Evolutionary conservation across 306 rosid genomes (phyloP), one percentile per base, ranked within the genome.

Genomic region (Castanopsis chinensis): DNA sequence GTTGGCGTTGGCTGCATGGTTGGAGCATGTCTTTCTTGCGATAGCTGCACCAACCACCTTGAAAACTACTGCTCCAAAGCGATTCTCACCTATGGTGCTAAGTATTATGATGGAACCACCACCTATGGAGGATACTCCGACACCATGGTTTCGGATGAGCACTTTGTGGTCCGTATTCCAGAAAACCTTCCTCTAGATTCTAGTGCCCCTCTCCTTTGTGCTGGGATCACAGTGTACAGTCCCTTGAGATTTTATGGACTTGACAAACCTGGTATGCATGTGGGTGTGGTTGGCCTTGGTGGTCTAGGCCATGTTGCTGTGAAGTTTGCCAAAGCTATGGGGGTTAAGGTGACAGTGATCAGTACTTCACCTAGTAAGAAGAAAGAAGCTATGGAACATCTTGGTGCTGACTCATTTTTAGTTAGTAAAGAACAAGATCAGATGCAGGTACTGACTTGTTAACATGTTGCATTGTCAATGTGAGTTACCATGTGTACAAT

Each of bases 271-370:
- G 86, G 81, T 2, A 0, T 79, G n/a, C 84, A 84, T 3, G 11
- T 84, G 27, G 90, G 85, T 21, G 90, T 87, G 76, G 90, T 87
- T 28, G 88, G 90, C 30, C 79, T 87, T 1, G 90, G 90, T 35
- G 90, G 88, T 7, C 60, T 87, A 21, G 90, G 88, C 32, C 90
- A 87, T 5, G 3, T 87, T 30, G 90, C 88, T 20, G 86, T 86
- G 0, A 82, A 85, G 74, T 82, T 86, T 69, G 89, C 82, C 5
- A 85, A 82, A 52, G 82, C 86, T 37, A 30, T 87, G 72, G 87
- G 87, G n/a, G 54, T 54, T 28, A 73, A 81, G 60, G 88, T 87
- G 3, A 84, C 88, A 1, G 84, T 81, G 1, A 86, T 86, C 9
- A 86, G 84, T 73, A 78, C 84, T 7, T 83, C 90, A 13, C 76